Conservation (phyloP, 163 green algal genomes). For the Scenedesmus sp. region DNA sequence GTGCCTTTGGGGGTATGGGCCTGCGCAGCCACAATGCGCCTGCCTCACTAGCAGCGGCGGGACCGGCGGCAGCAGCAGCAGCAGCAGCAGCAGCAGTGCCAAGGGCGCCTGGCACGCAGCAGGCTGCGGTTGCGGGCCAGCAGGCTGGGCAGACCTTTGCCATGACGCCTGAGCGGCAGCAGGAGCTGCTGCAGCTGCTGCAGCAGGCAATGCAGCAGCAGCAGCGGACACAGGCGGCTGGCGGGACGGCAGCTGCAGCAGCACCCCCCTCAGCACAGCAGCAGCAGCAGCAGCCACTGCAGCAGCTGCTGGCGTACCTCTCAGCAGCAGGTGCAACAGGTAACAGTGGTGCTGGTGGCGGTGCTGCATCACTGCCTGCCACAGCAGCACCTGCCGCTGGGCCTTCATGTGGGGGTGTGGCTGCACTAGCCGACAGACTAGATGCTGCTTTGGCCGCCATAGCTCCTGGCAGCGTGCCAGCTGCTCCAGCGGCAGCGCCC, state of each 20-base stretch:
- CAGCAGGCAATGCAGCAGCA: slow-evolving; percentile 8
- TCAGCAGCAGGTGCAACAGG: neutral
- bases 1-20: neutral
- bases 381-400: neutral
- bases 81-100: neutral
- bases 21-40: neutral
- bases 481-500: neutral
- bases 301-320: slow-evolving; percentile 11
- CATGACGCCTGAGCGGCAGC: neutral
- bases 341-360: neutral
- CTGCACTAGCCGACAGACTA: neutral
- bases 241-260: neutral
- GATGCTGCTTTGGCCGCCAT: neutral
- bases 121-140: neutral
- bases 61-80: neutral
- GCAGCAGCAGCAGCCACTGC: neutral
- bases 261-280: neutral
- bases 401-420: neutral
- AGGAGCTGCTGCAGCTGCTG: slow-evolving; percentile 4
- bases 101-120: neutral
- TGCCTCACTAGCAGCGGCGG: neutral
- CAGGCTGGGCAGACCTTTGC: neutral
- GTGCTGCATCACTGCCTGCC: neutral
- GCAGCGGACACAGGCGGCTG: neutral
- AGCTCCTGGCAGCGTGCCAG: neutral